These are phyloP conservation scores for Onygena corvina DNA, from an alignment of 2,329 filamentous ascomycete genomes.

Conservation along the genomic window DNA sequence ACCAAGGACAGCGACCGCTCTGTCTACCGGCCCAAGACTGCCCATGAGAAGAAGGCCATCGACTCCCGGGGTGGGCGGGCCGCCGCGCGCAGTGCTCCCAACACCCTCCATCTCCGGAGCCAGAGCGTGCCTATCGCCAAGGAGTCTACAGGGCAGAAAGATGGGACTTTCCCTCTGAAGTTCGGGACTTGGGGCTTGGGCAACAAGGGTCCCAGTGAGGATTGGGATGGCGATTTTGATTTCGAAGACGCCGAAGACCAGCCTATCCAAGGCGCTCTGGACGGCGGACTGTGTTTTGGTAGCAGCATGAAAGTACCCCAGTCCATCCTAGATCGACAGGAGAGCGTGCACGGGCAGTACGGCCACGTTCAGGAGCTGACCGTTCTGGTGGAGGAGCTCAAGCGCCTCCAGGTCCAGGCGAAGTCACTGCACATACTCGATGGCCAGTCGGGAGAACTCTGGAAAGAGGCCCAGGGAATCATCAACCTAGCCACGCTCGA, in stretches of 20 bases:
- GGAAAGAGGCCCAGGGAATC: conserved; percentile 55
- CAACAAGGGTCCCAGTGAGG: conserved; percentile 53
- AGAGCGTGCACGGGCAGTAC: conserved; percentile 54
- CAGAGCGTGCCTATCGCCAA: conserved; percentile 52
- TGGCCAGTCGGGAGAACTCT: conserved; percentile 43
- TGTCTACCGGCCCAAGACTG: conserved; percentile 48
- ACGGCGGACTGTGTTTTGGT: conserved; percentile 11
- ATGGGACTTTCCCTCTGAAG: conserved; percentile 42
- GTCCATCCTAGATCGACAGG: conserved; percentile 52
- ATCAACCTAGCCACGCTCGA: conserved; percentile 55
- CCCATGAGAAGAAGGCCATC: conserved; percentile 51
- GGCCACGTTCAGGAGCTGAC: conserved; percentile 53
- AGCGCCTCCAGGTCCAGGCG: conserved; percentile 47
- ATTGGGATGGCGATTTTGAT: conserved; percentile 59
- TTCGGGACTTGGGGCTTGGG: conserved; percentile 57
- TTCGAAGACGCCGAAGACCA: conserved; percentile 41
- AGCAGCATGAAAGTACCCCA: conserved; percentile 44
- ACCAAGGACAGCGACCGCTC: conserved; percentile 43
- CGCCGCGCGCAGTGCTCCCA: conserved; percentile 46
- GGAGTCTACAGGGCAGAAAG: conserved; percentile 38
- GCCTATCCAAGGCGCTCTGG: conserved; percentile 18
- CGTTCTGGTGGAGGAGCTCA: conserved; percentile 52
- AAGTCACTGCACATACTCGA: conserved; percentile 42
- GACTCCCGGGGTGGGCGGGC: conserved; percentile 46
- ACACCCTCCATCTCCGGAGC: conserved; percentile 50